Evolutionary conservation across 768 basidiomycete genomes (phyloP).

Genomic region (Suillus fuscotomentosus): DNA sequence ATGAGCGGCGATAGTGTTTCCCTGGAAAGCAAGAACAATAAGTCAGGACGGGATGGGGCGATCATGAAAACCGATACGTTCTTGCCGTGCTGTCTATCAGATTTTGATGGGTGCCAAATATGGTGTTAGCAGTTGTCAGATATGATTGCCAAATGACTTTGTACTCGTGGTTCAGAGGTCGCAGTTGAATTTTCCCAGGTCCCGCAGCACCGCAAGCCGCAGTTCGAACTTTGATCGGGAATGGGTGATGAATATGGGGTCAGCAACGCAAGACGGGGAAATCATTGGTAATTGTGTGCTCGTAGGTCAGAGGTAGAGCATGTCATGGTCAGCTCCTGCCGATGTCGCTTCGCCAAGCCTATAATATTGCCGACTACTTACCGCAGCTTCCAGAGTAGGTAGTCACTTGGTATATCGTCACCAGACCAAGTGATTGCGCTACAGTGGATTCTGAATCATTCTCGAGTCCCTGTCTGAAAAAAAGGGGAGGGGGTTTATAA

Average conservation of each 20-base stretch:
- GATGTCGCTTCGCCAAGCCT: not conserved
- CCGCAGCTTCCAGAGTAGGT: not conserved
- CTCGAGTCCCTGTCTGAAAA: not conserved
- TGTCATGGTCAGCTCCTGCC: not conserved
- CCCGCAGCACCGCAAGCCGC: not conserved
- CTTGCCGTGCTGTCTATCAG: not conserved
- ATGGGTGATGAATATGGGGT: not conserved
- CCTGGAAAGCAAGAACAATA: not conserved
- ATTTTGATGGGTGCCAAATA: not conserved
- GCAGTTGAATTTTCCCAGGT: not conserved
- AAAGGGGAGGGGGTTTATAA: not conserved
- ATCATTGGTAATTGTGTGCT: not conserved
- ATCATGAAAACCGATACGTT: not conserved
- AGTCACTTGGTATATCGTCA: not conserved
- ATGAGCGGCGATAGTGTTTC: not conserved
- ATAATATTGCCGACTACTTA: not conserved
- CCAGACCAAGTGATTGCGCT: not conserved
- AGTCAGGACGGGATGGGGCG: not conserved
- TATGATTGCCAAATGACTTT: not conserved
- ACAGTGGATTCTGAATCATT: not conserved
- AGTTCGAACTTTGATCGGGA: not conserved
- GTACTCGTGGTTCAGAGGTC: not conserved
- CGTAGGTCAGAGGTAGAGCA: not conserved
- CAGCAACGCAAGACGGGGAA: not conserved
- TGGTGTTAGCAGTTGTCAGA: not conserved